phyloP scores from a whole-genome alignment of 495 filamentous ascomycete species.

The Lindgomyces ingoldianus region DNA sequence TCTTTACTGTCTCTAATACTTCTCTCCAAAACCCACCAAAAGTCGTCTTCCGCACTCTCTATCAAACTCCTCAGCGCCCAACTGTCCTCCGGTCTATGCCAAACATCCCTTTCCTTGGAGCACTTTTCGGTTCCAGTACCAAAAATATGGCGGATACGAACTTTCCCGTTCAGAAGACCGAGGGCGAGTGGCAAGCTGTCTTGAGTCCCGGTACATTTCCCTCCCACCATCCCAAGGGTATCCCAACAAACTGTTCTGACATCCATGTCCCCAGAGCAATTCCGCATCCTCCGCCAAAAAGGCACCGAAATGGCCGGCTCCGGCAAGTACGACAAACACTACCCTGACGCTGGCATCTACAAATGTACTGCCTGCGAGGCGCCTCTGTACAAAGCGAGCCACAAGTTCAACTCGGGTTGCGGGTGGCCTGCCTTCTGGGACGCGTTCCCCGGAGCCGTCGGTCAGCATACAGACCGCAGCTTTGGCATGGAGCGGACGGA shows the following conservation, averaged over 20 bases:
- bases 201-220: slow-evolving; percentile 65
- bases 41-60: slow-evolving; percentile 1
- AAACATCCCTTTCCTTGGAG: slow-evolving; percentile 70
- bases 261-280: slow-evolving; percentile 67
- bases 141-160: slow-evolving; percentile 60
- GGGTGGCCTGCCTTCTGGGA: slow-evolving; percentile 99
- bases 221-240: neutral
- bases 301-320: slow-evolving; percentile 81
- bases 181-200: slow-evolving; percentile 86
- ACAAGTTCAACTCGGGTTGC: slow-evolving; percentile 95
- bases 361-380: slow-evolving; percentile 81
- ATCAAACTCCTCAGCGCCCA: slow-evolving; percentile 29
- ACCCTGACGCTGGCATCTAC: slow-evolving; percentile 72
- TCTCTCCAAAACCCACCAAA: slow-evolving; percentile 33
- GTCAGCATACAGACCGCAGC: slow-evolving; percentile 68
- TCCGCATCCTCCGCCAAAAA: slow-evolving; percentile 85
- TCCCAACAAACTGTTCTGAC: neutral
- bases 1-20: slow-evolving; percentile 49
- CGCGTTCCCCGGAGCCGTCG: slow-evolving; percentile 85
- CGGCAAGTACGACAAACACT: slow-evolving; percentile 86
- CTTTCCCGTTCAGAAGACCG: slow-evolving; percentile 74
- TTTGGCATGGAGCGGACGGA: slow-evolving; percentile 87
- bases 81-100: slow-evolving; percentile 59
- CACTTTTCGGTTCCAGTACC: slow-evolving; percentile 68
- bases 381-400: slow-evolving; percentile 82